Evolutionary conservation across 176 grass and related monocot species (phyloP).

Genomic region (Eragrostis nindensis): DNA sequence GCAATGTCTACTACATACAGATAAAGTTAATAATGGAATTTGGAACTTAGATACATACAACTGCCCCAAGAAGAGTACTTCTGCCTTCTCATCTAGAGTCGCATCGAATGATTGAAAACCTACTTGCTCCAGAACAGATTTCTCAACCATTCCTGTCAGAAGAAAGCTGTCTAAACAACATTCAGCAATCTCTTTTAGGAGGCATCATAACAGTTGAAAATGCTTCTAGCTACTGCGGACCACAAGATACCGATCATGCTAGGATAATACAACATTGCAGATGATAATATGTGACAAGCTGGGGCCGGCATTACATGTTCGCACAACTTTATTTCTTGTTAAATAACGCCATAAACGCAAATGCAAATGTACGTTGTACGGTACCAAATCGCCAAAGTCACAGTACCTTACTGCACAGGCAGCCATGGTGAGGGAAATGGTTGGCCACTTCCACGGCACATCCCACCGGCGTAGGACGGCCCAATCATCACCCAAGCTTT

Average conservation of each 20-base stretch:
- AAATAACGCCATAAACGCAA: background rate
- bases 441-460: constrained; percentile 92
- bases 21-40: constrained; percentile 22
- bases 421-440: constrained; percentile 78
- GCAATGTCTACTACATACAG: background rate
- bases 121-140: constrained; percentile 66
- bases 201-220: constrained; percentile 22
- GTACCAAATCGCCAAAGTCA: background rate
- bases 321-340: background rate
- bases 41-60: constrained; percentile 56
- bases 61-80: constrained; percentile 76
- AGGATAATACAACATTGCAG: background rate
- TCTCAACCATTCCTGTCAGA: constrained; percentile 76
- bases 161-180: constrained; percentile 85
- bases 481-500: constrained; percentile 57
- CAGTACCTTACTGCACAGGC: constrained; percentile 79
- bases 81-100: constrained; percentile 83
- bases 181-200: constrained; percentile 42
- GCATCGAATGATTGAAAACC: constrained; percentile 60
- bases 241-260: background rate
- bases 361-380: background rate
- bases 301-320: background rate
- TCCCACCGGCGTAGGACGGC: constrained; percentile 73
- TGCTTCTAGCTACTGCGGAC: background rate
- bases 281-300: background rate